Evolutionary conservation across 164 flowering plant species (phyloP).

Genomic region (Tetracentron sinense): DNA sequence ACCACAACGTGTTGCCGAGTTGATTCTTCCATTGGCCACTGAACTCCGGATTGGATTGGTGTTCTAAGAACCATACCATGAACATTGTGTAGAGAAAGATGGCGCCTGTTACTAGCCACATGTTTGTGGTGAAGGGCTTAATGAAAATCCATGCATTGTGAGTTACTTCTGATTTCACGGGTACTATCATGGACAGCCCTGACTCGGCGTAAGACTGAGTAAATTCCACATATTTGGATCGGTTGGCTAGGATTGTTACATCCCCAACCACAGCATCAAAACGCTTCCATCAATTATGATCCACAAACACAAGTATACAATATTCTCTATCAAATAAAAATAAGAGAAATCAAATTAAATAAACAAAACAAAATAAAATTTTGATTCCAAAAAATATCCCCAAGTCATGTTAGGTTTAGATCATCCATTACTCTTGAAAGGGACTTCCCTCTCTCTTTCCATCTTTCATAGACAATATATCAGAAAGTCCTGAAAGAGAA

Average conservation of each 20-base stretch:
- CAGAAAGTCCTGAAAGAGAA: too few relatives aligned
- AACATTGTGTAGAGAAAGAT: conserved; percentile 37
- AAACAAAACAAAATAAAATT: too few relatives aligned
- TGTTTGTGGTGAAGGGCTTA: conserved; percentile 45
- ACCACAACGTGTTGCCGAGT: conserved; percentile 47
- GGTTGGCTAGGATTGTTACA: conserved; percentile 36
- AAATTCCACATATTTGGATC: conserved; percentile 41
- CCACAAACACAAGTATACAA: neutral
- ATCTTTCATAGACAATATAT: too few relatives aligned
- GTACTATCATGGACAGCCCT: conserved; percentile 41
- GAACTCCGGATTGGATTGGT: conserved; percentile 36
- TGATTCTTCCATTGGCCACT: conserved; percentile 39
- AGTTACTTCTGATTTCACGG: conserved; percentile 18
- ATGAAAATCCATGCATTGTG: conserved; percentile 33
- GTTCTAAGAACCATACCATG: conserved; percentile 51
- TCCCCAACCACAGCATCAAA: conserved; percentile 49
- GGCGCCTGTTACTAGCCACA: conserved; percentile 43
- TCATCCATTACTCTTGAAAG: too few relatives aligned
- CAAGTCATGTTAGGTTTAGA: too few relatives aligned
- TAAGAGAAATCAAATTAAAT: neutral
- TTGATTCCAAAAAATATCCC: neutral
- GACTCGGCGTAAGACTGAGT: conserved; percentile 49
- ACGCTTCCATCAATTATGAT: conserved; percentile 18
- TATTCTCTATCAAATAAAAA: neutral
- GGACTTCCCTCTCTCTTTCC: too few relatives aligned